Evolutionary conservation across 352 stramenopile genomes (phyloP).

Genomic region (Phytopythium kandeliae): DNA sequence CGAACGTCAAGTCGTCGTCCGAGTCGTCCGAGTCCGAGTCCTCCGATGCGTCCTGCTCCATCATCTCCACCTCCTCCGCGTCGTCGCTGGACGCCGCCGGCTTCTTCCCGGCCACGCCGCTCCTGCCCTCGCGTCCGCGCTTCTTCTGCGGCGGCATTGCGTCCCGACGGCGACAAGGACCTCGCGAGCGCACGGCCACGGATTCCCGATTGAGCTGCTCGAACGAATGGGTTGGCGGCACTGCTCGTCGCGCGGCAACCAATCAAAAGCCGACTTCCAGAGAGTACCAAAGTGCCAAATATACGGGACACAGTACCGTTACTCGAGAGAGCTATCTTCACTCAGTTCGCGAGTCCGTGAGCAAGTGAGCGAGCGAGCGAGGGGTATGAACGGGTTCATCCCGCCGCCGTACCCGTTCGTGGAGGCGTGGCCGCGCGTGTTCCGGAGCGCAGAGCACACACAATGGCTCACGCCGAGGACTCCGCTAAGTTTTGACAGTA

Average conservation of each 20-base stretch:
- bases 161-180: background rate
- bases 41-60: constrained; percentile 32
- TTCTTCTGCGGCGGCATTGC: constrained; percentile 31
- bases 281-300: background rate
- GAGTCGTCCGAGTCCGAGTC: constrained; percentile 31
- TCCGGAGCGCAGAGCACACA: constrained; percentile 23
- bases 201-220: background rate
- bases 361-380: too few relatives aligned
- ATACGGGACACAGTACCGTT: background rate
- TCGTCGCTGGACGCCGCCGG: constrained; percentile 5
- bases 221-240: background rate
- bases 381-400: constrained; percentile 37
- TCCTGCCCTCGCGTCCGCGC: constrained; percentile 20
- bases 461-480: constrained; percentile 47
- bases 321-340: too few relatives aligned
- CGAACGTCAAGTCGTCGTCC: constrained; percentile 63
- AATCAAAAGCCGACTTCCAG: background rate
- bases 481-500: background rate
- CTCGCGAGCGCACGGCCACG: background rate
- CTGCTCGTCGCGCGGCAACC: background rate
- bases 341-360: too few relatives aligned
- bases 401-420: constrained; percentile 78
- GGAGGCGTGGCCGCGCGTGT: constrained; percentile 49
- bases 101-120: constrained; percentile 1
- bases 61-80: constrained; percentile 36